Evolutionary conservation across 108 stramenopile species (phyloP).

Genomic region (Asterionellopsis glacialis): DNA sequence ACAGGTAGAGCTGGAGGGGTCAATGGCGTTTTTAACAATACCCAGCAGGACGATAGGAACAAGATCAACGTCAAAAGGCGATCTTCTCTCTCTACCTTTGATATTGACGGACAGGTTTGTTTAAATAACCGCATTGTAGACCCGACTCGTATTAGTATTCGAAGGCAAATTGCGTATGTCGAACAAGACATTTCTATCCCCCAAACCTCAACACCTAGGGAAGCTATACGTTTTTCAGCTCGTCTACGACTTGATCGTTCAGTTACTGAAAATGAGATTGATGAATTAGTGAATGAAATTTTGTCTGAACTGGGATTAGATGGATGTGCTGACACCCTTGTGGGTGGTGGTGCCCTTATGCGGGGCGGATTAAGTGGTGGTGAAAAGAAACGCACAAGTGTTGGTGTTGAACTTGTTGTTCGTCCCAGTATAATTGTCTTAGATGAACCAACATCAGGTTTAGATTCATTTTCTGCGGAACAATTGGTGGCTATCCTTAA

Average conservation of each 20-base stretch:
- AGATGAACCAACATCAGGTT: constrained; percentile 77
- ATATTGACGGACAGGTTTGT: constrained; percentile 25
- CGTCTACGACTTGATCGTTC: constrained; percentile 46
- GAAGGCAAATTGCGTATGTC: constrained; percentile 64
- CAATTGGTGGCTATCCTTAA: constrained; percentile 52
- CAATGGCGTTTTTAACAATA: no score
- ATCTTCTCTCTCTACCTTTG: constrained; percentile 5
- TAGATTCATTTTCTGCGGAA: constrained; percentile 61
- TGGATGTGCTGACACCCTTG: constrained; percentile 41
- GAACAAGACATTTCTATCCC: constrained; percentile 68
- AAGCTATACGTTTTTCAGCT: constrained; percentile 72
- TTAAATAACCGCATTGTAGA: constrained; percentile 37
- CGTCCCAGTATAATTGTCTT: constrained; percentile 44
- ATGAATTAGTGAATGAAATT: constrained; percentile 51
- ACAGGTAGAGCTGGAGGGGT: constrained; percentile 38
- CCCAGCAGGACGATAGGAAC: no score
- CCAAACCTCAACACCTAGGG: constrained; percentile 60
- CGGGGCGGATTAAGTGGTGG: constrained; percentile 58
- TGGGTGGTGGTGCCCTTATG: constrained; percentile 41
- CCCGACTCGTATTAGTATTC: constrained; percentile 27
- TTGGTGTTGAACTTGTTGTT: constrained; percentile 62
- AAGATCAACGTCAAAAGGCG: no score
- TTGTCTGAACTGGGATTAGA: constrained; percentile 53
- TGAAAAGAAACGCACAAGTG: constrained; percentile 35
- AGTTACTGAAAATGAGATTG: constrained; percentile 44